These are phyloP conservation scores for Plenodomus lindquistii DNA, from an alignment of 2,329 filamentous ascomycete species.

Conservation along the genomic window DNA sequence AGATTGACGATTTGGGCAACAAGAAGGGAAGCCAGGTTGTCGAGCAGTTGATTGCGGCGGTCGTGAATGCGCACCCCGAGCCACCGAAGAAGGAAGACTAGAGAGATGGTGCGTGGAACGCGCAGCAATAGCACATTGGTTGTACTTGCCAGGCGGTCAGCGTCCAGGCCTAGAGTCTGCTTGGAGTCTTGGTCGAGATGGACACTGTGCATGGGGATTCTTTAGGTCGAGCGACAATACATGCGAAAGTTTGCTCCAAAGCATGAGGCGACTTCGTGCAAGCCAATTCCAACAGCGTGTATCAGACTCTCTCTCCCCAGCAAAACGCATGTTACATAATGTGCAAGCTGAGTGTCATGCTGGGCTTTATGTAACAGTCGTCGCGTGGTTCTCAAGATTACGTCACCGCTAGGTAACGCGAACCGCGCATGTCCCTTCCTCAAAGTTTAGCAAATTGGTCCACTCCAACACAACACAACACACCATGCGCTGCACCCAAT, in stretches of 20 bases:
- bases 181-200: not conserved
- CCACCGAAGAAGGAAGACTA: conserved; percentile 52
- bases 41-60: conserved; percentile 79
- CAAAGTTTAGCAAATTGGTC: conserved; percentile 8
- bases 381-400: conserved; percentile 16
- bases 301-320: no score
- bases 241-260: not conserved
- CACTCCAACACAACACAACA: conserved; percentile 1
- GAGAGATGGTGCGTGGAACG: no score
- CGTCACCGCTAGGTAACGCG: conserved; percentile 27
- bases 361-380: not conserved
- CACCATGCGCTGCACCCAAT: conserved; percentile 31
- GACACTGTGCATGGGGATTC: conserved; percentile 11
- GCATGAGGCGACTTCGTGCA: no score
- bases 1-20: conserved; percentile 79
- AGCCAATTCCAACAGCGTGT: no score
- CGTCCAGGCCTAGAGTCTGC: not conserved
- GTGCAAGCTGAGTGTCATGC: no score
- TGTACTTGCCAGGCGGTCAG: no score
- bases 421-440: conserved; percentile 10
- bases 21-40: conserved; percentile 80
- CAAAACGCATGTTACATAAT: no score
- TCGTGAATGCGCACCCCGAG: conserved; percentile 80
- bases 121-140: no score
- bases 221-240: not conserved